Percentiles rank a stretch among this genome's conserved stretches.
Conservation (phyloP, 148 eudicot genomes). For the Beta vulgaris region DNA sequence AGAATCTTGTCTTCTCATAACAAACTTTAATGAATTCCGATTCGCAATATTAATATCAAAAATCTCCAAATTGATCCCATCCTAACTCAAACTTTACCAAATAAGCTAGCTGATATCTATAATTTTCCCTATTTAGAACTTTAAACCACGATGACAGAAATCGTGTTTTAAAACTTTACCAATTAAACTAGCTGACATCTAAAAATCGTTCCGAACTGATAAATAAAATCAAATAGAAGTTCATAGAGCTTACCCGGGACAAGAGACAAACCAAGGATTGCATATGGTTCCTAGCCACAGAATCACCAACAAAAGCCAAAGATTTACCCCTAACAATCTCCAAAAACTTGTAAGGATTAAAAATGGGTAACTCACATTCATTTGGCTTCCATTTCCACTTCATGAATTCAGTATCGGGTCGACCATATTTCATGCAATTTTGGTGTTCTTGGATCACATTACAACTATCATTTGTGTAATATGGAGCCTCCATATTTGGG, state of each 20-base stretch:
- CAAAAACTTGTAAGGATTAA: constrained; percentile 39
- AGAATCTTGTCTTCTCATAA: too few species aligned
- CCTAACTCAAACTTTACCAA: too few species aligned
- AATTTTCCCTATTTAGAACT: too few species aligned
- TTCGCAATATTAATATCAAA: too few species aligned
- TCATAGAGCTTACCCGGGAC: constrained; percentile 39
- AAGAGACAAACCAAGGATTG: constrained; percentile 58
- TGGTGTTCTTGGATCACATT: constrained; percentile 53
- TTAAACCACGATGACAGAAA: too few species aligned
- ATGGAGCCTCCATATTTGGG: constrained; percentile 46
- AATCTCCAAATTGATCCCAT: too few species aligned
- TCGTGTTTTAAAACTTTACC: neutral
- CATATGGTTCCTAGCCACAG: constrained; percentile 59
- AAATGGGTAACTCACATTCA: constrained; percentile 41
- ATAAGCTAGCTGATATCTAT: neutral
- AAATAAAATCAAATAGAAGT: neutral
- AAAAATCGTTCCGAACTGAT: neutral
- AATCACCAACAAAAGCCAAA: constrained; percentile 58
- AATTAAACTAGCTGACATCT: neutral
- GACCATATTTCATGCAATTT: constrained; percentile 51
- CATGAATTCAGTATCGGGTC: constrained; percentile 50
- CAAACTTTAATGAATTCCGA: too few species aligned
- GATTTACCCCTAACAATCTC: constrained; percentile 43
- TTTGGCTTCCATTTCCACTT: constrained; percentile 63
- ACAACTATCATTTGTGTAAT: constrained; percentile 43